Base-by-base conservation (phyloP, 202 grass and related monocot genomes). In the Panicum virgatum region DNA sequence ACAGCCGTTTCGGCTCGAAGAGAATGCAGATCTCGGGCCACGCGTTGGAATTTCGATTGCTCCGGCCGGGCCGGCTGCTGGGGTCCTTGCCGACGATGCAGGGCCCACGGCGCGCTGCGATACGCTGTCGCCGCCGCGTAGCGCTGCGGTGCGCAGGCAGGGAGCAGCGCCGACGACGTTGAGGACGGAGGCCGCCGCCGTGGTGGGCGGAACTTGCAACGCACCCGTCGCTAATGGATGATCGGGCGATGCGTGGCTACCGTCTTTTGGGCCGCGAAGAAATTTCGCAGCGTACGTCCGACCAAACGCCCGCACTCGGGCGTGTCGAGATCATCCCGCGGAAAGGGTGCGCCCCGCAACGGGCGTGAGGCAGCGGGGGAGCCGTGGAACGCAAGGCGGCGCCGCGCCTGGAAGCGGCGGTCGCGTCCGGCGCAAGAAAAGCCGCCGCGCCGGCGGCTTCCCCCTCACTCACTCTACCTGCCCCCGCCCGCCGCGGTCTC, bases 401-500 rank as follows among this genome's bases (percentile, higher is more conserved):
- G 70, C 64, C 72, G 12, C 72, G 65, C 11, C 63, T 38, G 75
- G 42, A 40, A n/a, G 75, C 50, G 76, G 56, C 62, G 67, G 19
- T 66, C 34, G 78, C 66, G 60, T 78, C 80, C 58, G n/a, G 80
- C 59, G 8, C 59, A 88, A 73, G 86, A 5, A 72, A 87, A 77
- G 73, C 34, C 34, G 79, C 23, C 29, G n/a, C n/a, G 53, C 53
- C 22, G 7, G n/a, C 47, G 65, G 37, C 62, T 58, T 76, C 62
- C 20, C 26, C 51, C 2, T 58, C 52, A 80, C 84, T 78, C 75
- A n/a, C n/a, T n/a, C n/a, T 7, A 12, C 51, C 40, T 6, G 9
- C 11, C 4, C 0, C n/a, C n/a, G n/a, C n/a, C n/a, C n/a, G 44
- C 32, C 26, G 1, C 2, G 13, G 27, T 62, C 59, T 30, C 26